phyloP scores from a whole-genome alignment of 352 stramenopile genomes.

The Globisporangium cystogenes region DNA sequence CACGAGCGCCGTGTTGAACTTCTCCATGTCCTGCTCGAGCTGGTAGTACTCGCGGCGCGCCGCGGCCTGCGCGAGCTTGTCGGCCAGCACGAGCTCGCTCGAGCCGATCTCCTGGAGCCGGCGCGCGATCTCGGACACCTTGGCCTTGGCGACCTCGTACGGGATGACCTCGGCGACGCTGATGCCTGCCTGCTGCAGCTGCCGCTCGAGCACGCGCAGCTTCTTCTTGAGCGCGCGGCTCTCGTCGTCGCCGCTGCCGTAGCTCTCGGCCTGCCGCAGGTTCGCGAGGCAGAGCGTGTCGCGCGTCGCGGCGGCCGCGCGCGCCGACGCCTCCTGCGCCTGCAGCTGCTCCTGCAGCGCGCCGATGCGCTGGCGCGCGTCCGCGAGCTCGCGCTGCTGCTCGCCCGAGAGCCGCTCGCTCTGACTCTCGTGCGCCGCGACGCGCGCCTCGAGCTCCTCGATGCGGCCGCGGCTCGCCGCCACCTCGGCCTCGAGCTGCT shows the following conservation, averaged over 20 bases:
- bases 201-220: constrained; percentile 63
- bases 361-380: constrained; percentile 52
- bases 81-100: constrained; percentile 47
- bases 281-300: constrained; percentile 58
- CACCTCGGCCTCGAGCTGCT: constrained; percentile 67
- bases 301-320: constrained; percentile 37
- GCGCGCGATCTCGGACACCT: constrained; percentile 71
- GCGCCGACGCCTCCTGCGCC: constrained; percentile 45
- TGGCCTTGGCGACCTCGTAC: constrained; percentile 76
- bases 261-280: constrained; percentile 31
- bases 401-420: constrained; percentile 48
- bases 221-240: constrained; percentile 55
- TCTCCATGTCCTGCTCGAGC: constrained; percentile 89
- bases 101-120: constrained; percentile 83
- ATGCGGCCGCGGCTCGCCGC: constrained; percentile 57
- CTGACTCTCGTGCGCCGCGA: constrained; percentile 47
- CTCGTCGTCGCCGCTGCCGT: constrained; percentile 30
- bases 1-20: constrained; percentile 87
- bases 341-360: constrained; percentile 52
- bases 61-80: constrained; percentile 36
- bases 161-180: constrained; percentile 87
- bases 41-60: constrained; percentile 83
- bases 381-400: constrained; percentile 50
- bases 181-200: constrained; percentile 70
- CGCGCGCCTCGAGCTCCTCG: constrained; percentile 42